These are phyloP conservation scores for Psilocybe azurescens DNA, from an alignment of 768 basidiomycete species.

Conservation along the genomic window DNA sequence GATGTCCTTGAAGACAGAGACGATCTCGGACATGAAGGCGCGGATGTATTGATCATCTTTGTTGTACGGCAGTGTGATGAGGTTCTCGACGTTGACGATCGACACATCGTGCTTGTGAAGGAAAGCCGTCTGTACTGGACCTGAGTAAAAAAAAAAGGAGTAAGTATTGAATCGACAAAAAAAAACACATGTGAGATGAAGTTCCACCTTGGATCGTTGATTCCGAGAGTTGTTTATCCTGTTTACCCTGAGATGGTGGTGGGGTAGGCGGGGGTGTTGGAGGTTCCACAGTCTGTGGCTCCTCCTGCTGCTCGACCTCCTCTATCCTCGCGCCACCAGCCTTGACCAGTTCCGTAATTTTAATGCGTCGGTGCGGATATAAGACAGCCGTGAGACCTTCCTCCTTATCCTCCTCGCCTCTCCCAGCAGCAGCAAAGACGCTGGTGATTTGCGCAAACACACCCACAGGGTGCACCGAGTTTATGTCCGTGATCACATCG, in stretches of 20 bases:
- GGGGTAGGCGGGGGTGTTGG: conserved; percentile 45
- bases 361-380: conserved; percentile 91
- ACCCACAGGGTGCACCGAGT: conserved; percentile 90
- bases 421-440: conserved; percentile 69
- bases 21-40: conserved; percentile 95
- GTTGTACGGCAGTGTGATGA: conserved; percentile 80
- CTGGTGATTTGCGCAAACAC: conserved; percentile 98
- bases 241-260: conserved; percentile 25
- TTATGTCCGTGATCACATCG: conserved; percentile 88
- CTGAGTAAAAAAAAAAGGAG: conserved; percentile 30
- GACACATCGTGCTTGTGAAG: conserved; percentile 83
- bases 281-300: conserved; percentile 52
- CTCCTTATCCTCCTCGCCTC: conserved; percentile 73
- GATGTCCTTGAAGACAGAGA: conserved; percentile 98
- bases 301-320: conserved; percentile 45
- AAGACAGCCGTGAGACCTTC: conserved; percentile 94
- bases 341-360: conserved; percentile 86
- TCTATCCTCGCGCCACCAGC: conserved; percentile 45
- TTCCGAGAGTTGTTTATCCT: conserved; percentile 12
- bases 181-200: too few species aligned
- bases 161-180: too few species aligned
- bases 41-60: conserved; percentile 95
- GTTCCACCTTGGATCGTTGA: background rate
- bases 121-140: conserved; percentile 83
- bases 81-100: conserved; percentile 87